A percentile compares a stretch with the other conserved stretches of the same genome.
Conservation (phyloP, 371 early-diverging fungal genomes). For the Aphelidium insulamus region DNA sequence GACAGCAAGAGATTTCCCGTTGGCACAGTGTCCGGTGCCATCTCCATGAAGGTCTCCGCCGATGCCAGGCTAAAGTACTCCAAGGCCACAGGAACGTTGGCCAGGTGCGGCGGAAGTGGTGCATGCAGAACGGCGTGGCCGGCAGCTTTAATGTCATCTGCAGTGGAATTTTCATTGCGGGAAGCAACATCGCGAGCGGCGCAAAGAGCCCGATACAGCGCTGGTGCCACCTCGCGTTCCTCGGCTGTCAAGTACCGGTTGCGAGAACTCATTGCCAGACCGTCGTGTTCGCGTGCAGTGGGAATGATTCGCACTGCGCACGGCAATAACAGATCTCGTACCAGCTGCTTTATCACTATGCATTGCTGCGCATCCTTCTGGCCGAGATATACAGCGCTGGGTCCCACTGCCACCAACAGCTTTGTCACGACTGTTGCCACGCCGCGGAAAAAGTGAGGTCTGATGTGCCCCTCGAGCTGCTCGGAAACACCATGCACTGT, state of each 20-base stretch:
- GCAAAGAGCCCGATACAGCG: slow-evolving; percentile 44
- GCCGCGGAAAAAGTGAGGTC: slow-evolving; percentile 94
- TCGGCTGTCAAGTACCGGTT: slow-evolving; percentile 58
- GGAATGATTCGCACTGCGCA: slow-evolving; percentile 45
- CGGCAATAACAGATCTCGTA: slow-evolving; percentile 60
- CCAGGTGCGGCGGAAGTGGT: no score
- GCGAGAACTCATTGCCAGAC: slow-evolving; percentile 73
- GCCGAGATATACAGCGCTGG: slow-evolving; percentile 67
- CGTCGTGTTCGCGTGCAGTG: slow-evolving; percentile 57
- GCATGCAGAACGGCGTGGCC: slow-evolving; percentile 13
- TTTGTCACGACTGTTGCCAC: slow-evolving; percentile 89
- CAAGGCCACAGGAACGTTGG: slow-evolving; percentile 17
- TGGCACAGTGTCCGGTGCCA: slow-evolving; percentile 18
- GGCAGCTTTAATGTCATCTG: slow-evolving; percentile 17
- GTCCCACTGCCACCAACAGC: slow-evolving; percentile 63
- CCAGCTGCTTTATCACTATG: slow-evolving; percentile 53
- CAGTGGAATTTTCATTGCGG: slow-evolving; percentile 11
- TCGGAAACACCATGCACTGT: slow-evolving; percentile 69
- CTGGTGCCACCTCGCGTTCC: slow-evolving; percentile 45
- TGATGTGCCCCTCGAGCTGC: slow-evolving; percentile 70
- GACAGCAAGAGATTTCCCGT: slow-evolving; percentile 53
- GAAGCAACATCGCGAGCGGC: slow-evolving; percentile 23
- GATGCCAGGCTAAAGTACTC: slow-evolving; percentile 72
- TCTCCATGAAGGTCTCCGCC: slow-evolving; percentile 38
- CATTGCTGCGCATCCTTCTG: slow-evolving; percentile 96